A percentile compares a stretch with the other conserved stretches of the same genome.
phyloP scores from a whole-genome alignment of 495 filamentous ascomycete species.

The Annulohypoxylon stygium region DNA sequence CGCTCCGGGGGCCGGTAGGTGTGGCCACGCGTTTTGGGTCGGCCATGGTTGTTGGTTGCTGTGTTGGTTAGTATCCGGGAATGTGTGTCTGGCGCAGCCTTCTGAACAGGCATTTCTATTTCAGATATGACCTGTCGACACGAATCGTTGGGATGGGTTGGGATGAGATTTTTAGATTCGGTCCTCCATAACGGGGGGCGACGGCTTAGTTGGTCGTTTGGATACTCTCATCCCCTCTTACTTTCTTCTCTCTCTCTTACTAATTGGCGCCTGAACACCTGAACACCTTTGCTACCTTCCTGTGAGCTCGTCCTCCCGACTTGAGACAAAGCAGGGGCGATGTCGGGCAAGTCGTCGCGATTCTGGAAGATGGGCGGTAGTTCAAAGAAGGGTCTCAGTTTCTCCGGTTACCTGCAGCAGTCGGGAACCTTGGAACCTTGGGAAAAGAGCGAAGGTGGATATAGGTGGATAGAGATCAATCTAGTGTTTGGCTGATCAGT shows the following conservation, averaged over 20 bases:
- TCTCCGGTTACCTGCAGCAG: conserved; percentile 43
- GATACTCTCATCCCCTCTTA: conserved; percentile 36
- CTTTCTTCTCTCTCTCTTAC: conserved; percentile 8
- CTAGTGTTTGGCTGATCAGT: conserved; percentile 33
- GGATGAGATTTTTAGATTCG: conserved; percentile 31
- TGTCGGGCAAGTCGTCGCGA: conserved; percentile 33
- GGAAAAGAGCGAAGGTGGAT: conserved; percentile 17
- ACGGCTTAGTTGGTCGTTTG: conserved; percentile 29
- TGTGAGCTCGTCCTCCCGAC: conserved; percentile 13
- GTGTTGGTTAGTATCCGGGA: conserved; percentile 46
- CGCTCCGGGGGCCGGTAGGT: conserved; percentile 43
- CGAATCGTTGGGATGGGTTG: conserved; percentile 13
- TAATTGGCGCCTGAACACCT: conserved; percentile 15
- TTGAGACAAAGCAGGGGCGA: conserved; percentile 36
- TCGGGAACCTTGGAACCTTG: conserved; percentile 14
- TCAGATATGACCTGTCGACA: conserved; percentile 38
- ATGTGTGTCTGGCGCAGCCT: conserved; percentile 25
- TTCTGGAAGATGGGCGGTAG: conserved; percentile 35
- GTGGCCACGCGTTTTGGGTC: conserved; percentile 43
- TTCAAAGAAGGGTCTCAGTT: conserved; percentile 38
- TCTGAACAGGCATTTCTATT: conserved; percentile 39
- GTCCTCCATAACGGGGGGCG: conserved; percentile 42
- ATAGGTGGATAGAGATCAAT: conserved; percentile 18
- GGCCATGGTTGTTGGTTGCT: conserved; percentile 44
- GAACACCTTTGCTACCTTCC: conserved; percentile 31